Base-by-base conservation (phyloP, 1,284 basidiomycete species). In the Cutaneotrichosporon sp. region DNA sequence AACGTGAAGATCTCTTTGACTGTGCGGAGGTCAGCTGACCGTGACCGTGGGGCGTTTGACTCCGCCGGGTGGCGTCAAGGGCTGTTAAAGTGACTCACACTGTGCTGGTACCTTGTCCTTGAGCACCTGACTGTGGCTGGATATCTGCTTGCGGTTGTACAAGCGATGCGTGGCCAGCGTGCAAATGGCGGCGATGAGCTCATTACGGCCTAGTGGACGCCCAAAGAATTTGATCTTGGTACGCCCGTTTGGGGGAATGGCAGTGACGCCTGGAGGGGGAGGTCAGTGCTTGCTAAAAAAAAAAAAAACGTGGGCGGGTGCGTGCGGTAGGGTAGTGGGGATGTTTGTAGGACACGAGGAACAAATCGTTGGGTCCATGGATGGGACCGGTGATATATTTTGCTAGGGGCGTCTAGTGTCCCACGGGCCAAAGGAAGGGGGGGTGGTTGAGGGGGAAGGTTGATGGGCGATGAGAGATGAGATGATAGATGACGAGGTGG, bases 171-270 rank as follows among this genome's bases (percentile, higher is more conserved):
- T 83, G 62, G 80, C 79, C 46, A 83, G 76, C 26, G 79, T 73
- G 57, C 84, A 82, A 65, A 84, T 83, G 65, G 82, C 78, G 31
- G 81, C 82, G 67, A 84, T 83, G 52, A 84, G 78, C 70, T 84
- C 83, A 71, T 84, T 84, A n/a, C 83, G 79, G 0, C 83, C 83
- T 56, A 81, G 82, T 1, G 82, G 76, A 69, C 83, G 83, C 50
- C 81, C 81, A 62, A 81, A 75, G 56, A 84, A 81, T 55, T 82
- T 71, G 61, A 84, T 76, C 69, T 84, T 84, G 5, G 69, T 69
- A 22, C 70, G 61, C 31, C 69, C 72, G 30, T 69, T 70, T 30
- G 72, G 70, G 10, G 72, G 72, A 18, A 73, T 70, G 32, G 58
- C 63, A 8, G 70, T 63, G 18, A 73, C 67, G 40, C 70, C 70